Percentiles rank a stretch among this genome's conserved stretches.
Evolutionary conservation across 805 yeast species (phyloP).

Genomic region (Candida saitoana): DNA sequence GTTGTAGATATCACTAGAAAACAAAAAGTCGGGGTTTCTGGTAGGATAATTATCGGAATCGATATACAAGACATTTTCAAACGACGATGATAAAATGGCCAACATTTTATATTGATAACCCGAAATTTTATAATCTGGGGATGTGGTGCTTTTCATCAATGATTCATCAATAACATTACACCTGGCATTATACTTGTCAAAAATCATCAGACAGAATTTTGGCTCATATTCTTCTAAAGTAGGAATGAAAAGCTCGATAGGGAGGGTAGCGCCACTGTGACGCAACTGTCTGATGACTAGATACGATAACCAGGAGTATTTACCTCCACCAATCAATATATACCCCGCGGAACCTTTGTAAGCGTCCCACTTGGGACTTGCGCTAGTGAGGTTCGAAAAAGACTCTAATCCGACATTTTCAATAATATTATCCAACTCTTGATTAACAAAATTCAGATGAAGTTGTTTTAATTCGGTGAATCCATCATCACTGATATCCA

Average conservation of each 20-base stretch:
- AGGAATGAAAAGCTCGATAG: constrained; percentile 50
- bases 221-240: constrained; percentile 41
- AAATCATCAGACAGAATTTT: constrained; percentile 40
- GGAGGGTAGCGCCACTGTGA: constrained; percentile 40
- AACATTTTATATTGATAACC: constrained; percentile 52
- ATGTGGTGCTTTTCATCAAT: constrained; percentile 12
- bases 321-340: constrained; percentile 53
- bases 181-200: constrained; percentile 42
- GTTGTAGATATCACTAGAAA: constrained; percentile 42
- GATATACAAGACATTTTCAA: constrained; percentile 44
- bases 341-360: constrained; percentile 34
- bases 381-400: constrained; percentile 27
- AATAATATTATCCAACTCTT: constrained; percentile 25
- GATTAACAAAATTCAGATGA: constrained; percentile 33
- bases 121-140: constrained; percentile 23
- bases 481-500: constrained; percentile 36
- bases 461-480: constrained; percentile 30
- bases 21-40: constrained; percentile 41
- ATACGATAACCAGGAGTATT: constrained; percentile 48
- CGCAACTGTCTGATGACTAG: constrained; percentile 47
- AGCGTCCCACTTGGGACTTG: constrained; percentile 37
- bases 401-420: constrained; percentile 26
- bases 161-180: constrained; percentile 42
- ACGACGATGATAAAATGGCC: constrained; percentile 59
- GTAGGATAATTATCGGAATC: constrained; percentile 52